Evolutionary conservation across 2,329 filamentous ascomycete species (phyloP).

Genomic region (Hypoxylon sp.): DNA sequence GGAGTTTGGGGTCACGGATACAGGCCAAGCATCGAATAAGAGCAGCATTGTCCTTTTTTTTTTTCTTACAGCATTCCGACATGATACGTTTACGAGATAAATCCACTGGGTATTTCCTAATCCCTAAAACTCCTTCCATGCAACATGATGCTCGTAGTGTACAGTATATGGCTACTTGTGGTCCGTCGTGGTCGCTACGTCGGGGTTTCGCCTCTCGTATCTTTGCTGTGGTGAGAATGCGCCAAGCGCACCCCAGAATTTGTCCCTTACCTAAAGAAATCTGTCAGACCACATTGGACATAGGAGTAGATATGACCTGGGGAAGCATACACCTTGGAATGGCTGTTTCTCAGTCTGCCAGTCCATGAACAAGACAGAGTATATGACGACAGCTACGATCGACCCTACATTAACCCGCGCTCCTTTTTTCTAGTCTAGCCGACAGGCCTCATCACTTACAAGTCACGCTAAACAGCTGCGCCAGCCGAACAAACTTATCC

Average conservation of each 20-base stretch:
- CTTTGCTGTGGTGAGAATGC: slow-evolving; percentile 45
- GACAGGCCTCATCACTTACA: slow-evolving; percentile 57
- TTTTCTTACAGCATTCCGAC: slow-evolving; percentile 20
- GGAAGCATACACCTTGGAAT: slow-evolving; percentile 61
- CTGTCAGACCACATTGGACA: slow-evolving; percentile 2
- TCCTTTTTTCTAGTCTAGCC: background rate
- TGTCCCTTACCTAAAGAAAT: slow-evolving; percentile 53
- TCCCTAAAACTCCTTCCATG: slow-evolving; percentile 52
- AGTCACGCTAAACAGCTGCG: slow-evolving; percentile 69
- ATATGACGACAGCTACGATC: slow-evolving; percentile 62
- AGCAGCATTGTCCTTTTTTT: slow-evolving; percentile 26
- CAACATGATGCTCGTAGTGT: slow-evolving; percentile 38
- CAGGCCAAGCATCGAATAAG: slow-evolving; percentile 30
- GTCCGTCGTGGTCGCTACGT: slow-evolving; percentile 32
- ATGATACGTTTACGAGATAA: slow-evolving; percentile 34
- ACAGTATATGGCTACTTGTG: slow-evolving; percentile 31
- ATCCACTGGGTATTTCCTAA: slow-evolving; percentile 46
- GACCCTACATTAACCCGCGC: background rate
- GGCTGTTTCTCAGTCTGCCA: slow-evolving; percentile 61
- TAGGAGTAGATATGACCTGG: background rate
- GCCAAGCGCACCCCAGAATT: slow-evolving; percentile 55
- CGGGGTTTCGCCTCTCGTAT: slow-evolving; percentile 40
- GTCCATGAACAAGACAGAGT: slow-evolving; percentile 72
- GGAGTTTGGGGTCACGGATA: slow-evolving; percentile 34
- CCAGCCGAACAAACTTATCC: slow-evolving; percentile 64